These are phyloP conservation scores for Gigaspora rosea DNA, from an alignment of 192 early-diverging fungal species.

Conservation along the genomic window DNA sequence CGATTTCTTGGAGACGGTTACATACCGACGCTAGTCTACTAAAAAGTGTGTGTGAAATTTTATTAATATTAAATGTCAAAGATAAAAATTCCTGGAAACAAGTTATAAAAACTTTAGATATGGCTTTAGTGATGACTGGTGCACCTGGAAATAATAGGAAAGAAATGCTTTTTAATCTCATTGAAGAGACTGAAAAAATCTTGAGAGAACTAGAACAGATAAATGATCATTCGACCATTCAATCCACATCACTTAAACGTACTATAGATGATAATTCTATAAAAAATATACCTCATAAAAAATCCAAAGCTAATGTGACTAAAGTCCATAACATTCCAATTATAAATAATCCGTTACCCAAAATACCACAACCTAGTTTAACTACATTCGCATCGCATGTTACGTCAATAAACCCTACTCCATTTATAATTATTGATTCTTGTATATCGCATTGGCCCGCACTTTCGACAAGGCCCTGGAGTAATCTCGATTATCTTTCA, in stretches of 20 bases:
- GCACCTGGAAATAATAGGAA: conserved; percentile 43
- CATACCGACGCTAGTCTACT: conserved; percentile 54
- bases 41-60: conserved; percentile 35
- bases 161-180: conserved; percentile 34
- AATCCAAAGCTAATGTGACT: conserved; percentile 6
- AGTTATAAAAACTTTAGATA: conserved; percentile 52
- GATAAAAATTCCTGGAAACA: conserved; percentile 26
- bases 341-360: conserved; percentile 36
- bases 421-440: conserved; percentile 59
- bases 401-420: conserved; percentile 34
- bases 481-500: conserved; percentile 60
- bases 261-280: background rate
- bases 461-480: conserved; percentile 57
- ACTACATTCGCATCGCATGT: conserved; percentile 43
- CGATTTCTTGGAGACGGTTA: conserved; percentile 49
- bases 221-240: background rate
- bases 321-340: conserved; percentile 16
- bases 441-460: conserved; percentile 73
- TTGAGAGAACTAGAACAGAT: conserved; percentile 21
- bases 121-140: conserved; percentile 59
- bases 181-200: conserved; percentile 30
- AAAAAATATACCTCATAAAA: background rate
- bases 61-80: background rate
- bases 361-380: conserved; percentile 40
- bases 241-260: conserved; percentile 23